These are phyloP conservation scores for Zhuliangozyma blackwelliae DNA, from an alignment of 1,139 yeast species.

Conservation along the genomic window DNA sequence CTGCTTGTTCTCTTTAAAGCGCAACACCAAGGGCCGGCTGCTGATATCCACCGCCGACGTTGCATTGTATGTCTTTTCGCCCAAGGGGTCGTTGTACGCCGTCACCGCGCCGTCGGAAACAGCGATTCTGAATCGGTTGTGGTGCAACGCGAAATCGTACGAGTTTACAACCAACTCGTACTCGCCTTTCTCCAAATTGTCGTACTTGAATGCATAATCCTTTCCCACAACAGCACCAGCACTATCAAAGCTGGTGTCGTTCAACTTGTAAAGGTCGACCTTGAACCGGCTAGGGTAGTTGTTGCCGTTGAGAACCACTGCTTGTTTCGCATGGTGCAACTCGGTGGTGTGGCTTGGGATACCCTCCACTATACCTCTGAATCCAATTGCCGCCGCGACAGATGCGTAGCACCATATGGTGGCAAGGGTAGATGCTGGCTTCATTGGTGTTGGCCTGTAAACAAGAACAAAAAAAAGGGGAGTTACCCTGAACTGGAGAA, in stretches of 20 bases:
- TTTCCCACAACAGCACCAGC: slow-evolving; percentile 20
- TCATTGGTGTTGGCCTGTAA: not conserved
- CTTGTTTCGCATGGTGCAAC: slow-evolving; percentile 15
- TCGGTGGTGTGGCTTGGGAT: slow-evolving; percentile 23
- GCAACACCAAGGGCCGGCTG: slow-evolving; percentile 19
- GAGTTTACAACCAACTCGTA: slow-evolving; percentile 33
- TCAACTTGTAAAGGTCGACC: slow-evolving; percentile 20
- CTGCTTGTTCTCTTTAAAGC: slow-evolving; percentile 20
- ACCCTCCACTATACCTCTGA: slow-evolving; percentile 17
- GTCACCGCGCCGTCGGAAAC: slow-evolving; percentile 16
- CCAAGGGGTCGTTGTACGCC: slow-evolving; percentile 23
- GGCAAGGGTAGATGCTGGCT: not conserved
- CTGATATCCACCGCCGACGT: slow-evolving; percentile 16
- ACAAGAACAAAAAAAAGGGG: not conserved
- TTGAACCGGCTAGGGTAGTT: slow-evolving; percentile 34
- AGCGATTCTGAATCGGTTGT: slow-evolving; percentile 23
- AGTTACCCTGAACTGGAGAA: too few relatives aligned
- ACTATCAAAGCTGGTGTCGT: slow-evolving; percentile 7
- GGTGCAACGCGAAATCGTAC: slow-evolving; percentile 31
- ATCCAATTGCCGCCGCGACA: slow-evolving; percentile 10
- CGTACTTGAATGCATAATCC: slow-evolving; percentile 23
- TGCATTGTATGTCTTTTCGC: slow-evolving; percentile 13
- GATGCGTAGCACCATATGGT: not conserved
- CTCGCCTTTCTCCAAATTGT: slow-evolving; percentile 24
- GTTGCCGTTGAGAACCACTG: slow-evolving; percentile 29